These are phyloP conservation scores for Spongospora subterranea DNA, from an alignment of 208 protist genomes.

Conservation along the genomic window DNA sequence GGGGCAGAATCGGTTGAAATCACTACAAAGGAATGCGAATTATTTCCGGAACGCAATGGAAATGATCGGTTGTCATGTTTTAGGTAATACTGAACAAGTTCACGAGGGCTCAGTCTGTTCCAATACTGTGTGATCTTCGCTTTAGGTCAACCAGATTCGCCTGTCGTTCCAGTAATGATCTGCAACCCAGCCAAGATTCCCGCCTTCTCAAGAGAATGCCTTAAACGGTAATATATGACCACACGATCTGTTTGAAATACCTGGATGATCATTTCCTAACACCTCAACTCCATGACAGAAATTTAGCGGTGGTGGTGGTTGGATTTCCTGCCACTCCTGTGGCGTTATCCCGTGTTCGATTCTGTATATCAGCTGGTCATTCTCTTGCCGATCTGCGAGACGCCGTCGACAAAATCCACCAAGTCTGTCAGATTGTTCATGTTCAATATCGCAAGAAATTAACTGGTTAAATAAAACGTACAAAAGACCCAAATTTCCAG, in stretches of 20 bases:
- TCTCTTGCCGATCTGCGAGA: constrained; percentile 55
- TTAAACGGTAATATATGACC: constrained; percentile 46
- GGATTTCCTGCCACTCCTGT: constrained; percentile 76
- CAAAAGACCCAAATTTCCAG: neutral
- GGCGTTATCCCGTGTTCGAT: constrained; percentile 72
- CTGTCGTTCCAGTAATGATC: constrained; percentile 75
- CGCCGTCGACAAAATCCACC: constrained; percentile 16
- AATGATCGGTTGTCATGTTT: constrained; percentile 68
- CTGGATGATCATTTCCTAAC: constrained; percentile 56
- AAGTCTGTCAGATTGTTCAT: constrained; percentile 36
- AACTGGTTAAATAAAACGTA: neutral
- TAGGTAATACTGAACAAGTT: too few relatives aligned
- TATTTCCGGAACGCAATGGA: constrained; percentile 66
- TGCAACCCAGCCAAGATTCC: constrained; percentile 74
- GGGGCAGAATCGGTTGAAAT: constrained; percentile 56
- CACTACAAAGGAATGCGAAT: constrained; percentile 68
- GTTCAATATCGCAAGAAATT: constrained; percentile 30
- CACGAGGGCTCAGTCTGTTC: neutral
- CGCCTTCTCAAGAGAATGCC: constrained; percentile 66
- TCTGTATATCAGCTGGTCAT: constrained; percentile 76
- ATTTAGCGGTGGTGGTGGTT: constrained; percentile 75
- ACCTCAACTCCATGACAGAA: neutral
- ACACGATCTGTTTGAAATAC: constrained; percentile 58
- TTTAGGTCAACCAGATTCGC: constrained; percentile 66
- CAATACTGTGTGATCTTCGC: neutral